Evolutionary conservation across 106 monocot genomes (phyloP).

Genomic region (Narthecium ossifragum): DNA sequence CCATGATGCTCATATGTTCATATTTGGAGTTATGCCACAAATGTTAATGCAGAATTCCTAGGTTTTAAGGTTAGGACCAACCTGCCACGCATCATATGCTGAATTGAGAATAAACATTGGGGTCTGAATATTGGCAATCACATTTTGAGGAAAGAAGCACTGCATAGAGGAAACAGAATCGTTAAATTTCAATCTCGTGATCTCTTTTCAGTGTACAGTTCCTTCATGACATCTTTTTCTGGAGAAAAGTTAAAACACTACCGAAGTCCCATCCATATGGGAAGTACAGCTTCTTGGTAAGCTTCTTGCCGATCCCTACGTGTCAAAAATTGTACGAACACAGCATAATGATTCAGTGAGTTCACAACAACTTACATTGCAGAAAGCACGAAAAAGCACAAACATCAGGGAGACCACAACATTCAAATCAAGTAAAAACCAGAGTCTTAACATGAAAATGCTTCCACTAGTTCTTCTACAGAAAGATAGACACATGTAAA

Average conservation of each 20-base stretch:
- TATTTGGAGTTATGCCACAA: constrained; percentile 1
- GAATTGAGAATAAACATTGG: constrained; percentile 86
- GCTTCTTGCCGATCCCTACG: constrained; percentile 51
- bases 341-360: no score
- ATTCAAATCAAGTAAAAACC: no score
- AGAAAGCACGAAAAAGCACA: no score
- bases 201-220: no score
- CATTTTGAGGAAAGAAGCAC: constrained; percentile 96
- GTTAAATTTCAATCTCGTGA: no score
- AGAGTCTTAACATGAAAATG: no score
- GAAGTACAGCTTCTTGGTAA: constrained; percentile 70
- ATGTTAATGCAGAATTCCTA: no score
- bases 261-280: constrained; percentile 67
- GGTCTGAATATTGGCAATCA: constrained; percentile 55
- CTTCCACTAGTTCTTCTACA: no score
- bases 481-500: no score
- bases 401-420: no score
- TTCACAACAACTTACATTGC: no score
- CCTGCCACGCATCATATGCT: constrained; percentile 99
- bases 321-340: not conserved
- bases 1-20: not conserved
- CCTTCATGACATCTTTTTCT: not conserved
- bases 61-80: no score
- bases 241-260: constrained; percentile 21
- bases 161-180: constrained; percentile 30